Conservation (phyloP, 306 rosid genomes). For the Glycine soja region DNA sequence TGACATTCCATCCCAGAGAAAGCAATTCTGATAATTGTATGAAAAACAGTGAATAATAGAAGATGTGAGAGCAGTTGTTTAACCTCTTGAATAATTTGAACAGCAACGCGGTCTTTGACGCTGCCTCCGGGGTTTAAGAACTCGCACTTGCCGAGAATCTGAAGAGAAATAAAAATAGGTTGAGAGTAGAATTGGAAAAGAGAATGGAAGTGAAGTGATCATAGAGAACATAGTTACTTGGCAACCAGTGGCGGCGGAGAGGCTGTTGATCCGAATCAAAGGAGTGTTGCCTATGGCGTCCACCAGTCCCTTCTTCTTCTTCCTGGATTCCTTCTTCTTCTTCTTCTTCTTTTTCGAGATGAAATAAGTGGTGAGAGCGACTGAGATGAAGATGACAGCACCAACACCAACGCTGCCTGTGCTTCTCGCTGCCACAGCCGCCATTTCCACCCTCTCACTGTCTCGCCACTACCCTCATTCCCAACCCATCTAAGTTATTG, state of each 20-base stretch:
- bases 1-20: too few species aligned
- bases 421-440: conserved; percentile 63
- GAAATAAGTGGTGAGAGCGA: conserved; percentile 57
- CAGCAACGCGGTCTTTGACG: conserved; percentile 93
- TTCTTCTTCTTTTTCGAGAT: conserved; percentile 47
- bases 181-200: background rate
- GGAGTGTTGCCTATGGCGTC: conserved; percentile 92
- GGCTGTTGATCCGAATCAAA: conserved; percentile 86
- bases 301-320: conserved; percentile 55
- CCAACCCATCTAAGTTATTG: background rate
- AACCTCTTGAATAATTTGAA: conserved; percentile 84
- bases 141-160: conserved; percentile 95
- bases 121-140: conserved; percentile 98
- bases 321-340: background rate
- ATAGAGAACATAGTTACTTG: conserved; percentile 46
- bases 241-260: conserved; percentile 95
- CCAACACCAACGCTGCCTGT: conserved; percentile 59
- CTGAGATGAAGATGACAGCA: conserved; percentile 57
- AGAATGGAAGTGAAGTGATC: background rate
- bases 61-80: background rate
- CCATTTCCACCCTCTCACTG: conserved; percentile 44
- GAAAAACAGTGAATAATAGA: too few species aligned
- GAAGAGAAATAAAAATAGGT: background rate
- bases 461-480: background rate
- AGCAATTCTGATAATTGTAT: too few species aligned